phyloP scores from a whole-genome alignment of 805 yeast species.

The Debaryomyces tyrocola region DNA sequence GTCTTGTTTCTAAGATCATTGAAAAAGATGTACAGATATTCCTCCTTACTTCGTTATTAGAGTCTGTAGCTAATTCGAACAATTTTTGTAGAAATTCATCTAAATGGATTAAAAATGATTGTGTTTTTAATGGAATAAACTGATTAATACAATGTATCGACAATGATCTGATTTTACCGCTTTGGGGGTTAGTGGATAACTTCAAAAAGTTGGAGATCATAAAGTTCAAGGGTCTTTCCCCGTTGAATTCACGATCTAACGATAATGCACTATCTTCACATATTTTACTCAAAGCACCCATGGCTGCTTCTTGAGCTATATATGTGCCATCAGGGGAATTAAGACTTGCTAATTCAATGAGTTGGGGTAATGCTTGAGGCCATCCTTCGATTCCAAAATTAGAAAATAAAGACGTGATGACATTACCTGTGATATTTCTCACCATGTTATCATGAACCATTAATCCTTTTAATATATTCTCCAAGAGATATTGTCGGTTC shows the following conservation, averaged over 20 bases:
- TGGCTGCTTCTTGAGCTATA: conserved; percentile 66
- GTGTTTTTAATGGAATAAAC: conserved; percentile 69
- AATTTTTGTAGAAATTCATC: conserved; percentile 66
- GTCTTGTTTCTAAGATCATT: conserved; percentile 67
- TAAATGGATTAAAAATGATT: conserved; percentile 58
- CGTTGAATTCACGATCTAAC: conserved; percentile 64
- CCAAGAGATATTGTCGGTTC: conserved; percentile 35
- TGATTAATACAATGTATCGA: conserved; percentile 74
- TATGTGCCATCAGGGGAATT: conserved; percentile 9
- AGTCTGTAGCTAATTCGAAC: conserved; percentile 68
- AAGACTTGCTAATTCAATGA: conserved; percentile 57
- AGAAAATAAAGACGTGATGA: conserved; percentile 77
- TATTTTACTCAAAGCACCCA: conserved; percentile 78
- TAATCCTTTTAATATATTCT: conserved; percentile 55
- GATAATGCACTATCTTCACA: conserved; percentile 81
- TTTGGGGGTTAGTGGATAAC: conserved; percentile 38
- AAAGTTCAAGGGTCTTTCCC: conserved; percentile 64
- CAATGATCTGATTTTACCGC: conserved; percentile 56
- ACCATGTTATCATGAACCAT: conserved; percentile 58
- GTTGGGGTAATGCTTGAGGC: conserved; percentile 72
- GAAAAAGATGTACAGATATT: conserved; percentile 79
- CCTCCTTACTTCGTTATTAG: conserved; percentile 59
- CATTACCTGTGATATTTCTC: conserved; percentile 87
- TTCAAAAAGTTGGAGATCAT: conserved; percentile 66
- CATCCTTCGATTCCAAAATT: conserved; percentile 66